Base-by-base conservation (phyloP, 2,329 filamentous ascomycete genomes). In the Xylariaceae sp. region DNA sequence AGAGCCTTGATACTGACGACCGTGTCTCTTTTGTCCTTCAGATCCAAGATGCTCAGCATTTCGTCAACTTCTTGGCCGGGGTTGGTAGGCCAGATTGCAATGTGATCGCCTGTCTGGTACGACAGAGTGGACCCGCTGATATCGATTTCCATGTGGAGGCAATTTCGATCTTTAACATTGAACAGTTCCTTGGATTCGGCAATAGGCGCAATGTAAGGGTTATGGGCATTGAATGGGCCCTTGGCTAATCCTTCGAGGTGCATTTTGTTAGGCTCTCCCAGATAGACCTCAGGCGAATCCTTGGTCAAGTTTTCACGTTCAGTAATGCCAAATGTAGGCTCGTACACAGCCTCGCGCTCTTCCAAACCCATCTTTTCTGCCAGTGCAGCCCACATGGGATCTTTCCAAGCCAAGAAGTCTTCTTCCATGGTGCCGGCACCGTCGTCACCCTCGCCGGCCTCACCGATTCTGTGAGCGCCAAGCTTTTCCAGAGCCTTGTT, bases 351-450 rank as follows among this genome's bases (percentile, higher is more conserved):
- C 70, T 99, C 95, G 55, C 94, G 91, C 75, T 99, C 94, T 73
- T 97, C 88, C 52, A 99, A 77, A 50, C 83, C 83, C 87, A 99
- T 89, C 68, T 89, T 85, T 61, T 89, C 82, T 21, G 87, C 80
- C 49, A 99, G 79, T 56, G 88, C 88, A 65, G 81, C 78, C 94
- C 95, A 99, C 94, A 99, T 99, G 58, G 92, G 92, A 67, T 99
- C 94, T 76, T 99, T 99, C 94, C 94, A 99, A 61, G 92, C 89
- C 66, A 99, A 76, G 72, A 97, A 99, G 68, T 99, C 95, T 75
- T 99, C 95, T 75, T 99, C 94, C 95, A 99, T 99, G 53, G 94
- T 99, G 57, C 95, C 94, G 61, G 94, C 92, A 60, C 95, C 94
- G 70, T 99, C 94, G 66, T 99, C 94, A 67, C 94, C 94, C 76